Conservation (phyloP, 441 rosid species). For the Biscutella auriculata region DNA sequence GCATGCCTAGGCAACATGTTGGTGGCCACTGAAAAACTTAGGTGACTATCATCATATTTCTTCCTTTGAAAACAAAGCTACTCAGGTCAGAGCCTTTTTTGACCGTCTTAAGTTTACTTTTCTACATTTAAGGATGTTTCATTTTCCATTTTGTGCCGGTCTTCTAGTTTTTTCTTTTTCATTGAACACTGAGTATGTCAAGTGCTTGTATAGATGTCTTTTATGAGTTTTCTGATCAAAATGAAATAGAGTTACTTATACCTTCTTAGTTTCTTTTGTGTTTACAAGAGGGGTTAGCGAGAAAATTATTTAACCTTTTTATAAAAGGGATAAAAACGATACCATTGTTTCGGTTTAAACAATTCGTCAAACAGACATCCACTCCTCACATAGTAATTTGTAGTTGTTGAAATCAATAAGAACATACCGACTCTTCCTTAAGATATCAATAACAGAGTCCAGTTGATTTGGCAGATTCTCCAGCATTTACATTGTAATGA, state of each 20-base stretch:
- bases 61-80: not conserved
- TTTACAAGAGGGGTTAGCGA: not conserved
- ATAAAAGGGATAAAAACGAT: constrained; percentile 2
- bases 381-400: not conserved
- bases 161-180: not conserved
- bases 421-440: too few relatives aligned
- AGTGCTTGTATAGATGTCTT: not conserved
- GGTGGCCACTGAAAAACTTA: constrained; percentile 27
- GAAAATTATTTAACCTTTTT: constrained; percentile 13
- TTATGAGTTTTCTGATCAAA: not conserved
- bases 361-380: not conserved
- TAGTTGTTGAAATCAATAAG: not conserved
- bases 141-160: not conserved
- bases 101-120: not conserved
- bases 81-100: constrained; percentile 4
- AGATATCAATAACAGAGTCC: constrained; percentile 26
- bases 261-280: not conserved
- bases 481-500: constrained; percentile 12
- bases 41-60: not conserved
- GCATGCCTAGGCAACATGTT: constrained; percentile 34
- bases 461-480: constrained; percentile 20
- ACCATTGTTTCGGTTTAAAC: constrained; percentile 8
- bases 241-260: too few relatives aligned
- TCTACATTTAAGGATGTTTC: not conserved
- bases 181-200: not conserved